phyloP scores from a whole-genome alignment of 306 rosid species.

The Quillaja saponaria region DNA sequence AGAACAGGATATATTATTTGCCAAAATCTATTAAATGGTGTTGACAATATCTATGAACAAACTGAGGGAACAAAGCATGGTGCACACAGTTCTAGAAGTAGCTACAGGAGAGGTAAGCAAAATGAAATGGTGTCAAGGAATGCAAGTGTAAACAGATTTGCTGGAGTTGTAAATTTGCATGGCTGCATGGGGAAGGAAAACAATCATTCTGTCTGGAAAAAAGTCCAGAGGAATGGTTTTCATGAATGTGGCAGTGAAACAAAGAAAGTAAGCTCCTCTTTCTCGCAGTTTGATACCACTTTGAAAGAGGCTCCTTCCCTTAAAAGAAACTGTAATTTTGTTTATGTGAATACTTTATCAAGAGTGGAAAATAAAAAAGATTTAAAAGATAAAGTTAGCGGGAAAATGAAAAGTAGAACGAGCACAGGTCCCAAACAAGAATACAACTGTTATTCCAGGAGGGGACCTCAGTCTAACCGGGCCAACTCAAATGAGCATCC shows the following conservation, averaged over 20 bases:
- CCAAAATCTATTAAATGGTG: constrained; percentile 32
- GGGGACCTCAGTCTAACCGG: constrained; percentile 41
- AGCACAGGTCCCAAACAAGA: constrained; percentile 46
- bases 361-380: constrained; percentile 47
- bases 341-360: constrained; percentile 31
- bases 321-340: constrained; percentile 35
- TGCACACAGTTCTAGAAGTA: constrained; percentile 37
- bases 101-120: constrained; percentile 56
- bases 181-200: constrained; percentile 64
- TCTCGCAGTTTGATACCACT: constrained; percentile 35
- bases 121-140: constrained; percentile 42
- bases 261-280: constrained; percentile 47
- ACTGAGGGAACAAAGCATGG: constrained; percentile 37
- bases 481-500: constrained; percentile 40
- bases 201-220: constrained; percentile 77
- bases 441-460: constrained; percentile 42
- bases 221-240: constrained; percentile 61
- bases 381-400: constrained; percentile 39
- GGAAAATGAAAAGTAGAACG: constrained; percentile 53
- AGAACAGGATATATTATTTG: constrained; percentile 33
- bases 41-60: constrained; percentile 32
- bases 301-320: constrained; percentile 43
- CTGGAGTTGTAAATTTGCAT: constrained; percentile 40
- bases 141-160: constrained; percentile 49
- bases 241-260: constrained; percentile 42